Percentiles rank a stretch among this genome's conserved stretches.
phyloP scores from a whole-genome alignment of 2,329 filamentous ascomycete species.

The Neonectria hederae region DNA sequence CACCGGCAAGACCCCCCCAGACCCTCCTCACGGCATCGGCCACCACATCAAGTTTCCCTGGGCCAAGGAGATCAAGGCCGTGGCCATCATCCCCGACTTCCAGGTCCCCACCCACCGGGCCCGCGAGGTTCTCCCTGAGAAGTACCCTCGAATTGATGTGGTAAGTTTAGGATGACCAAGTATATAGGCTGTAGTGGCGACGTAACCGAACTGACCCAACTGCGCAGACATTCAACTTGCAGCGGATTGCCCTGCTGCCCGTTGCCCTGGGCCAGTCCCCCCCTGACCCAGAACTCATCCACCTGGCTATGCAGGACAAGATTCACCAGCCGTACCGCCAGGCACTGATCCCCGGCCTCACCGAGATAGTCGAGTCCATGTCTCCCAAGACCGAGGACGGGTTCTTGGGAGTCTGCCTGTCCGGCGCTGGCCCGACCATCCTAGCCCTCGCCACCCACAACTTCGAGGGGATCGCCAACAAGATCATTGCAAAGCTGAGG shows the following conservation, averaged over 20 bases:
- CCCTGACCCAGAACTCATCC: slow-evolving; percentile 92
- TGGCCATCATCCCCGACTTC: slow-evolving; percentile 96
- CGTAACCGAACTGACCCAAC: slow-evolving; percentile 24
- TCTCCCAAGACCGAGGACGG: slow-evolving; percentile 88
- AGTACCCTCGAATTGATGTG: slow-evolving; percentile 84
- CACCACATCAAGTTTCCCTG: slow-evolving; percentile 97
- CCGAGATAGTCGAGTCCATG: slow-evolving; percentile 90
- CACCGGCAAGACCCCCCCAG: slow-evolving; percentile 85
- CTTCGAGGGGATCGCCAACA: slow-evolving; percentile 85
- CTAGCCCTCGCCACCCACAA: slow-evolving; percentile 90
- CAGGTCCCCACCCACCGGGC: slow-evolving; percentile 95
- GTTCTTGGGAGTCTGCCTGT: slow-evolving; percentile 92
- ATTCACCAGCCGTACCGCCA: slow-evolving; percentile 97
- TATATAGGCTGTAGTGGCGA: neutral
- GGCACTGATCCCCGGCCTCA: slow-evolving; percentile 88
- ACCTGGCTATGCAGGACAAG: slow-evolving; percentile 98
- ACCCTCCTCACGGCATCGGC: slow-evolving; percentile 91
- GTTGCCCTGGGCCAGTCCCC: slow-evolving; percentile 90
- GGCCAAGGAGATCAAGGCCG: slow-evolving; percentile 94
- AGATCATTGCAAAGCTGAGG: slow-evolving; percentile 79
- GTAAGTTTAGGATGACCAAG: slow-evolving; percentile 59
- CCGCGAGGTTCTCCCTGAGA: slow-evolving; percentile 81
- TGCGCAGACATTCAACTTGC: slow-evolving; percentile 84
- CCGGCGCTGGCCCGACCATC: slow-evolving; percentile 94
- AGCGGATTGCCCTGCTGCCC: slow-evolving; percentile 89